Evolutionary conservation across 108 stramenopile genomes (phyloP), one percentile per base, ranked within the genome.

Genomic region (Cyclotella cryptica): DNA sequence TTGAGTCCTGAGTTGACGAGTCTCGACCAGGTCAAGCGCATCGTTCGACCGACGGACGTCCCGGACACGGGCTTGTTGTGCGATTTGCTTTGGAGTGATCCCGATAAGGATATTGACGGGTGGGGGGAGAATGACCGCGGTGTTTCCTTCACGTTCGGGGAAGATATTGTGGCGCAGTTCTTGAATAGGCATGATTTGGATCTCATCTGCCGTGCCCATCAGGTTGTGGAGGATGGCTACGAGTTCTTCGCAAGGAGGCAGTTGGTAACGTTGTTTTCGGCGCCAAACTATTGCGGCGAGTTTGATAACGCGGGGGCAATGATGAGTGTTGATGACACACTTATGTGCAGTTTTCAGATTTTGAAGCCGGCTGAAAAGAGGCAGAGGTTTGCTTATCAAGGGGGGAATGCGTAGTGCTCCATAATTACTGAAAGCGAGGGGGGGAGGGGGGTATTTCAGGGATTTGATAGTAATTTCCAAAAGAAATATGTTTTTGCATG

Each of bases 91-190:
- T 99, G 99, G 99, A 90, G 95, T 29, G 99, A 99, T 76, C 99
- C 99, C 55, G 99, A 99, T 83, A 98, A 98, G 84, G 98, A 99
- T 75, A 97, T 99, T 69, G 94, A 98, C 66, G 99, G 98, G 7
- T 99, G 99, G 99, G 99, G 98, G 51, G 98, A 99, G 92, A 99
- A 99, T 81, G 99, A 99, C 81, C 88, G 99, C 22, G 99, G 99
- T 77, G 99, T 99, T 17, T 94, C 93, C 22, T 99, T 98, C 84
- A 99, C 99, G 65, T 99, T 99, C 75, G 99, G 99, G 44, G 98
- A 99, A 76, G 99, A 99, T 80, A 98, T 99, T 74, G 99, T 98
- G 27, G 92, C 96, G 42, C 93, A 97, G 69, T 99, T 99, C 81
- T 83, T 99, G 60, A 88, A 96, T 74, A 88, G 96, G 83, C 98